Evolutionary conservation across 371 early-diverging fungal genomes (phyloP).

Genomic region (Mortierella sp.): DNA sequence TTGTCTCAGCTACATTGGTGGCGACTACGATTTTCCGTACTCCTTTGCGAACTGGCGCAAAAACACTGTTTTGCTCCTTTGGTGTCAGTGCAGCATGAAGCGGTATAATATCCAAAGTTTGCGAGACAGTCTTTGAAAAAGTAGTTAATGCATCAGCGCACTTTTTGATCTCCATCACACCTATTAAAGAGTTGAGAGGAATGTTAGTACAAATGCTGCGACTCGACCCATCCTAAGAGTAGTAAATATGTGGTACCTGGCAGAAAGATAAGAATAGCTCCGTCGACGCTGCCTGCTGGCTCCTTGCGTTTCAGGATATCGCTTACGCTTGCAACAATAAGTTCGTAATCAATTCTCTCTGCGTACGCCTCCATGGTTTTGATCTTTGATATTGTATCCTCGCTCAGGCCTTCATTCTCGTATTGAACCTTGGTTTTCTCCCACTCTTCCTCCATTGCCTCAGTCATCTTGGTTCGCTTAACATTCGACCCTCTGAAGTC

Average conservation of each 20-base stretch:
- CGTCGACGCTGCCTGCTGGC: constrained; percentile 64
- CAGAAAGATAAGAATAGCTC: constrained; percentile 80
- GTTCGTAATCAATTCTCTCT: constrained; percentile 71
- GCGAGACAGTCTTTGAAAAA: constrained; percentile 39
- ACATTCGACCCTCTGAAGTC: constrained; percentile 60
- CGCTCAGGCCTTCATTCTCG: constrained; percentile 61
- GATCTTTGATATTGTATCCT: constrained; percentile 62
- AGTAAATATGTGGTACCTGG: constrained; percentile 61
- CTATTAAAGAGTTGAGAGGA: constrained; percentile 24
- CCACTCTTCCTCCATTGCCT: constrained; percentile 55
- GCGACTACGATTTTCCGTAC: constrained; percentile 90
- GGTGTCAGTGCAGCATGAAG: constrained; percentile 85
- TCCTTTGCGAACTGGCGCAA: constrained; percentile 68
- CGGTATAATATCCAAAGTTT: constrained; percentile 64
- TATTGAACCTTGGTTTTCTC: constrained; percentile 59
- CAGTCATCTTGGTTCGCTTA: constrained; percentile 54
- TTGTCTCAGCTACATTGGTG: constrained; percentile 97
- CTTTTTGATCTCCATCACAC: constrained; percentile 81
- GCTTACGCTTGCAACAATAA: constrained; percentile 71
- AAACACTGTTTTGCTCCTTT: constrained; percentile 76
- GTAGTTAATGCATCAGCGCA: constrained; percentile 70
- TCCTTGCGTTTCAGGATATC: constrained; percentile 70
- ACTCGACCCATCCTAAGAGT: not conserved
- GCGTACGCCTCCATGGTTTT: constrained; percentile 61
- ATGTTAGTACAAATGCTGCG: constrained; percentile 17